Percentiles rank a stretch among this genome's conserved stretches.
Conservation (phyloP, 495 filamentous ascomycete species). For the Bacidia gigantensis region DNA sequence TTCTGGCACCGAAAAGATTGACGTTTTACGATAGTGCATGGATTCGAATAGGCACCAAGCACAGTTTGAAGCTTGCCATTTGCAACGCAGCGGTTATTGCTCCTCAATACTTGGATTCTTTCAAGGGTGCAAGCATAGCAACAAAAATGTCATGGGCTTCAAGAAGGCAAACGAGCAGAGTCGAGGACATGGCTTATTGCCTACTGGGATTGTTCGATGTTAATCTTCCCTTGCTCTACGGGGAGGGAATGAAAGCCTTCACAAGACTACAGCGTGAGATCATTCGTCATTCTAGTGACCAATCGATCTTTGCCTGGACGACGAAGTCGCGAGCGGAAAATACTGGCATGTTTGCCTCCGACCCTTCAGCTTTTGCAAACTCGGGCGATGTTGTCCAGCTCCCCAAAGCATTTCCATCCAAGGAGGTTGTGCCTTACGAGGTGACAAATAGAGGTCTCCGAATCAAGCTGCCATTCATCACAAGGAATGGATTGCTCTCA, state of each 20-base stretch:
- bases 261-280: slow-evolving; percentile 27
- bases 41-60: slow-evolving; percentile 17
- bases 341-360: neutral
- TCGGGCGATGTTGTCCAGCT: neutral
- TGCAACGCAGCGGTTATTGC: slow-evolving; percentile 13
- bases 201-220: slow-evolving; percentile 32
- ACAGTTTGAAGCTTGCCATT: slow-evolving; percentile 3
- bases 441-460: too few species aligned
- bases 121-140: slow-evolving; percentile 21
- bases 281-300: slow-evolving; percentile 16
- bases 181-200: slow-evolving; percentile 31
- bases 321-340: neutral
- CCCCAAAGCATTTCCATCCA: too few species aligned
- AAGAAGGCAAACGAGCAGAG: slow-evolving; percentile 19
- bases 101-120: slow-evolving; percentile 6
- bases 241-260: slow-evolving; percentile 27
- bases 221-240: slow-evolving; percentile 33
- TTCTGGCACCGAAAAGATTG: slow-evolving; percentile 20
- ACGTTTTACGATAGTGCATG: slow-evolving; percentile 17
- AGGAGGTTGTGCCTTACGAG: too few species aligned
- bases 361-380: neutral
- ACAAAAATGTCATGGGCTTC: slow-evolving; percentile 30
- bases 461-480: too few species aligned
- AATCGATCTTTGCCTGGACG: slow-evolving; percentile 20
- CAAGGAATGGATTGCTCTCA: too few species aligned